These are phyloP conservation scores for Elongisporangium anandrum DNA, from an alignment of 352 stramenopile species.

Conservation along the genomic window DNA sequence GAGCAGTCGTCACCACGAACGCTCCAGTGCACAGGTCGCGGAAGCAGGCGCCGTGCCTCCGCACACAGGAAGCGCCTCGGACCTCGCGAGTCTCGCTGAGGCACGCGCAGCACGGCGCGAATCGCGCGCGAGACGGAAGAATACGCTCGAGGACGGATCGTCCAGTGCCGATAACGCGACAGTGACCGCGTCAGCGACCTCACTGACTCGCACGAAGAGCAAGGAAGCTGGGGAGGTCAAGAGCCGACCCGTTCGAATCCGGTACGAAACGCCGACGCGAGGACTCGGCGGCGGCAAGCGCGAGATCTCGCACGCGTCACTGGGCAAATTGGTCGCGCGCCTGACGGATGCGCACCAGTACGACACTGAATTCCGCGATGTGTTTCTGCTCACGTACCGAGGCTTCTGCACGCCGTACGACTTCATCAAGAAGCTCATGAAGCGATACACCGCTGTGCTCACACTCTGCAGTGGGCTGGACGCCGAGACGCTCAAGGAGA, in stretches of 20 bases:
- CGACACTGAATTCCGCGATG: slow-evolving; percentile 81
- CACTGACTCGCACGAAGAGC: slow-evolving; percentile 13
- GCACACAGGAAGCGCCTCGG: neutral
- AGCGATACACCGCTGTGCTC: slow-evolving; percentile 76
- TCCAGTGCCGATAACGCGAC: slow-evolving; percentile 15
- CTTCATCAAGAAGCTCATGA: slow-evolving; percentile 87
- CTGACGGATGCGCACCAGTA: slow-evolving; percentile 84
- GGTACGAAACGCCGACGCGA: slow-evolving; percentile 61
- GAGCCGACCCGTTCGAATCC: slow-evolving; percentile 56
- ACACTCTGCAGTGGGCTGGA: slow-evolving; percentile 50
- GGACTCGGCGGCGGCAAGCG: slow-evolving; percentile 56
- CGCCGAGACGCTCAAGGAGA: slow-evolving; percentile 48
- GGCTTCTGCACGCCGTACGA: slow-evolving; percentile 83
- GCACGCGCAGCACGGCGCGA: slow-evolving; percentile 14
- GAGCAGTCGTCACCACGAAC: no score
- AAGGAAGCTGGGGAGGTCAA: slow-evolving; percentile 19
- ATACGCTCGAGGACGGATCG: slow-evolving; percentile 11
- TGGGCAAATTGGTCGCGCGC: slow-evolving; percentile 78
- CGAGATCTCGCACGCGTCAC: slow-evolving; percentile 83
- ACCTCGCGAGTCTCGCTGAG: slow-evolving; percentile 9
- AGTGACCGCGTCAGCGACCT: slow-evolving; percentile 7
- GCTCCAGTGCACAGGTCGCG: neutral
- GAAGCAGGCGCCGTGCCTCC: neutral
- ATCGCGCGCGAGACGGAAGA: slow-evolving; percentile 13
- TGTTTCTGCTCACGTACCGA: slow-evolving; percentile 80